phyloP scores from a whole-genome alignment of 768 basidiomycete genomes.

The Suillus subalutaceus region DNA sequence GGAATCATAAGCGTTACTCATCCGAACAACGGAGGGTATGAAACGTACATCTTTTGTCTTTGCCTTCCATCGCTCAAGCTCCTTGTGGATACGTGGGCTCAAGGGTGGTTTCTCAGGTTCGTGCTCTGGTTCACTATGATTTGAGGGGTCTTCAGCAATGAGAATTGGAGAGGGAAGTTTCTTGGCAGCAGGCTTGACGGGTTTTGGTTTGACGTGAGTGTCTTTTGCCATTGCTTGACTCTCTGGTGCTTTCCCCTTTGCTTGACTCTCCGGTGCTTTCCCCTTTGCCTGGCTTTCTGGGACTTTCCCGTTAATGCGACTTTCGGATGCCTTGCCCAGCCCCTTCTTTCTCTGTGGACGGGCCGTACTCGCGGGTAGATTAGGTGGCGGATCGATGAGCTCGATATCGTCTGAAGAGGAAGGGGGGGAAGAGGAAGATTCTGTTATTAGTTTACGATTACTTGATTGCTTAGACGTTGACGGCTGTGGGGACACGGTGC shows the following conservation, averaged over 20 bases:
- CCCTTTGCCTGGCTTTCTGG: slow-evolving; percentile 12
- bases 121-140: not conserved
- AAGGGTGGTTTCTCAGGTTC: not conserved
- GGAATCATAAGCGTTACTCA: slow-evolving; percentile 4
- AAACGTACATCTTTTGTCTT: slow-evolving; percentile 29
- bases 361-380: slow-evolving; percentile 17
- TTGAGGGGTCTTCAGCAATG: slow-evolving; percentile 4
- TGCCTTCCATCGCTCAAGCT: slow-evolving; percentile 35
- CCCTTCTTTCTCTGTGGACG: slow-evolving; percentile 5
- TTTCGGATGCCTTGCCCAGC: slow-evolving; percentile 17
- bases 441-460: slow-evolving; percentile 4
- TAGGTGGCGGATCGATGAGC: slow-evolving; percentile 12
- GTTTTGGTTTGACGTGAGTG: slow-evolving; percentile 5
- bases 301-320: not conserved
- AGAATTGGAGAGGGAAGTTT: slow-evolving; percentile 17
- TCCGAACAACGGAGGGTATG: not conserved
- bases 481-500: slow-evolving; percentile 18
- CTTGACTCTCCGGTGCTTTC: slow-evolving; percentile 10
- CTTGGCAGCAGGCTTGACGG: slow-evolving; percentile 8
- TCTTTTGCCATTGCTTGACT: slow-evolving; percentile 5
- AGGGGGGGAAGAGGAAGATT: not conserved
- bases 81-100: slow-evolving; percentile 17
- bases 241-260: slow-evolving; percentile 4
- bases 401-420: slow-evolving; percentile 8
- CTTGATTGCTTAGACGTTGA: slow-evolving; percentile 19